phyloP scores from a whole-genome alignment of 192 early-diverging fungal genomes.

The Rhizoclosmatium globosum region DNA sequence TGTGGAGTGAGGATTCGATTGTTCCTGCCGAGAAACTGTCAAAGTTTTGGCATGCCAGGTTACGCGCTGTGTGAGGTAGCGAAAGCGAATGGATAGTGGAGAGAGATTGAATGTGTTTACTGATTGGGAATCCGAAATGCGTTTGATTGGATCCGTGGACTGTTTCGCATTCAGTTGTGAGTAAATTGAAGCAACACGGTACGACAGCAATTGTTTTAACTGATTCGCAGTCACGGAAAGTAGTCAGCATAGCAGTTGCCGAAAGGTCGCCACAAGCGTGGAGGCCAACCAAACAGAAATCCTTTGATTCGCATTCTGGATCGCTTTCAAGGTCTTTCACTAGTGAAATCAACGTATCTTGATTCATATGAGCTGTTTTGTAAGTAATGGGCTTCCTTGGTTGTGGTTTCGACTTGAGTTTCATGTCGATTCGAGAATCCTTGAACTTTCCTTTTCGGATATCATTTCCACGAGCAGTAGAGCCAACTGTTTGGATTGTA shows the following conservation, averaged over 20 bases:
- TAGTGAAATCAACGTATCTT: slow-evolving; percentile 3
- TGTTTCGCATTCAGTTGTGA: slow-evolving; percentile 21
- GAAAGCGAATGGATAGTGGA: neutral
- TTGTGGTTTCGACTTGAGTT: neutral
- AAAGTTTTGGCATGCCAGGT: slow-evolving; percentile 38
- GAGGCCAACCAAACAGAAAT: slow-evolving; percentile 32
- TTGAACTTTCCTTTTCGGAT: slow-evolving; percentile 18
- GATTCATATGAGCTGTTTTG: slow-evolving; percentile 15
- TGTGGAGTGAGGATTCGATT: slow-evolving; percentile 11
- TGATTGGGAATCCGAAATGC: slow-evolving; percentile 33
- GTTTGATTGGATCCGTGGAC: neutral
- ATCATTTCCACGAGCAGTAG: slow-evolving; percentile 19
- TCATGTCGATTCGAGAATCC: neutral
- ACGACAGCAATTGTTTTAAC: slow-evolving; percentile 31
- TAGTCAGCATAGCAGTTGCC: slow-evolving; percentile 23
- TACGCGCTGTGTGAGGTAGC: slow-evolving; percentile 26
- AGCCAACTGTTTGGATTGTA: slow-evolving; percentile 38
- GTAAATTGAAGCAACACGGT: slow-evolving; percentile 40
- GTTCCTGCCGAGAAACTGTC: neutral
- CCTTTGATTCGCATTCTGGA: neutral
- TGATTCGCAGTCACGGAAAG: slow-evolving; percentile 1
- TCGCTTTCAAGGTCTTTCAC: slow-evolving; percentile 2
- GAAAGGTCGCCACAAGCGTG: slow-evolving; percentile 41
- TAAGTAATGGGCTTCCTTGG: slow-evolving; percentile 11
- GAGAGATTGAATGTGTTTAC: neutral